Conservation (phyloP, 768 basidiomycete genomes). For the Tulasnella sp. region DNA sequence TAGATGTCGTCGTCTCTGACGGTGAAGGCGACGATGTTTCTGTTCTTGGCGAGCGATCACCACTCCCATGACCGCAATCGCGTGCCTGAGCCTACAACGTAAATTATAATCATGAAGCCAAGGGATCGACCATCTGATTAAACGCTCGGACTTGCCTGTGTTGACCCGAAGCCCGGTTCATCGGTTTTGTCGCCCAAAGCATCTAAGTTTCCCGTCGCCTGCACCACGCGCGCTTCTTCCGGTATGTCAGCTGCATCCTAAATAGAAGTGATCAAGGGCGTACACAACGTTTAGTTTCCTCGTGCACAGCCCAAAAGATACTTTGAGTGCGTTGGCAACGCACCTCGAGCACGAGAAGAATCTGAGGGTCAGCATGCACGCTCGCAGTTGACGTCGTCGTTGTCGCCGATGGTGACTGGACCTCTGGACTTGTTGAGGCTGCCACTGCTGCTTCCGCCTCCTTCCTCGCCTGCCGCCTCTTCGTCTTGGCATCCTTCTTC, state of each 20-base stretch:
- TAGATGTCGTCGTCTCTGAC: not conserved
- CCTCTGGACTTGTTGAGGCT: not conserved
- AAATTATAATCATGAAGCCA: not conserved
- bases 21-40: constrained; percentile 1
- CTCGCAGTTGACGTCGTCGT: not conserved
- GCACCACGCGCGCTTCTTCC: not conserved
- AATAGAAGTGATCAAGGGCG: not conserved
- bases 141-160: not conserved
- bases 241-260: not conserved
- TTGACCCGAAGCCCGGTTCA: not conserved
- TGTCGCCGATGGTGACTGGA: not conserved
- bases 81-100: not conserved
- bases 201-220: not conserved
- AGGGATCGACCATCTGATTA: too few relatives aligned
- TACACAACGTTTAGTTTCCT: not conserved
- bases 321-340: not conserved
- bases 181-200: not conserved
- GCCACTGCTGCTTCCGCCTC: not conserved
- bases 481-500: constrained; percentile 8
- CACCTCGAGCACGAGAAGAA: not conserved
- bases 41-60: not conserved
- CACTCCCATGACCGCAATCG: not conserved
- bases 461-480: constrained; percentile 3
- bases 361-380: not conserved
- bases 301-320: not conserved